Conservation (phyloP, 2,329 filamentous ascomycete genomes). For the Colletotrichum chlorophyti region DNA sequence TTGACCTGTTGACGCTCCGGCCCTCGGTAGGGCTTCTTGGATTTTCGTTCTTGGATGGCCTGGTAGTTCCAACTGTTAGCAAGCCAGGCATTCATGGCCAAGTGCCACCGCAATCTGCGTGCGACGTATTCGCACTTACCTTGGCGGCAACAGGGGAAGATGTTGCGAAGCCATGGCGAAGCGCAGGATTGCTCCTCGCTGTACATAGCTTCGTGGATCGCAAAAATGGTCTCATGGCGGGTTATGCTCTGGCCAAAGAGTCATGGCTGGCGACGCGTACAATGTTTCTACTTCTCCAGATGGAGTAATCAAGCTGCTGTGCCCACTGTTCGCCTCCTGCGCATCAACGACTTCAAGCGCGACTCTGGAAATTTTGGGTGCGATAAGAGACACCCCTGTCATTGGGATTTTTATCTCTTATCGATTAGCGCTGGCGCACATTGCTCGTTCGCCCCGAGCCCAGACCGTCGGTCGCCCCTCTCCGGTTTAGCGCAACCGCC, state of each 20-base stretch:
- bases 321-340: conserved; percentile 7
- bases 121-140: conserved; percentile 5
- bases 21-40: neutral
- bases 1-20: conserved; percentile 1
- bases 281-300: neutral
- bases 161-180: conserved; percentile 27
- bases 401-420: conserved; percentile 1
- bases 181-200: conserved; percentile 2
- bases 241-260: neutral
- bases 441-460: neutral
- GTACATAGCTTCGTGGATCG: conserved; percentile 11
- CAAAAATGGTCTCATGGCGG: conserved; percentile 27
- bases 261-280: conserved; percentile 18
- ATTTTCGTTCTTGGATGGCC: neutral
- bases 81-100: neutral
- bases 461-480: neutral
- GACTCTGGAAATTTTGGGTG: conserved; percentile 22
- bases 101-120: neutral
- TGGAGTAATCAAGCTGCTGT: too few relatives aligned
- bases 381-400: conserved; percentile 20
- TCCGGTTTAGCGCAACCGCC: conserved; percentile 22
- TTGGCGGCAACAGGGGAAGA: conserved; percentile 14
- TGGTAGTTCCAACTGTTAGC: neutral
- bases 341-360: neutral
- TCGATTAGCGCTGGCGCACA: too few relatives aligned